Base-by-base conservation (phyloP, 345 rosid species). In the Eucalyptus polybractea region DNA sequence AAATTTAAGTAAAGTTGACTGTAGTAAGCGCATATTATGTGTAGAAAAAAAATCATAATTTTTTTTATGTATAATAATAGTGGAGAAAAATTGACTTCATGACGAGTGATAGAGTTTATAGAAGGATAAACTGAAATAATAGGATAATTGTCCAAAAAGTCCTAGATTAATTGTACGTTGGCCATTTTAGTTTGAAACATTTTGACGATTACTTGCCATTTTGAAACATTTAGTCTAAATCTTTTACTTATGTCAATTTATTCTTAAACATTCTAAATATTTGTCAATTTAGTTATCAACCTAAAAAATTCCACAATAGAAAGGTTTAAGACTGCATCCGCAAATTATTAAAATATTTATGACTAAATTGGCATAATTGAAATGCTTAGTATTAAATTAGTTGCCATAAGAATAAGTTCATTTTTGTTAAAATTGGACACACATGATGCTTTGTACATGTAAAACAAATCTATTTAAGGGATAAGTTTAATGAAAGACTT, bases 271-370 rank as follows among this genome's bases (percentile, higher is more conserved):
- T 53, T 53, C 24, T 56, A 9, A 56, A 56, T 56, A 56, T 56
- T 56, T 56, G 62, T 0, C 13, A 56, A 22, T 56, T 56, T 4
- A 56, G 29, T 56, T 10, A 22, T 24, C 0, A 56, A 56, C 62
- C 62, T 56, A 53, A 19, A 19, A 56, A 56, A 56, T 22, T 56
- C 2, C 29, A 56, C 29, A 56, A 56, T 24, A 22, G 29, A 56
- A 56, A 56, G 3, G 62, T 56, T 56, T 56, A 56, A 29, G 29
- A 56, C 1, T 2, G 1, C 27, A 56, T 22, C 0, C 0, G 13
- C 62, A 56, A 56, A 56, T 56, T 56, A 24, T 56, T 24, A 56
- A 56, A 56, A 56, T 56, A 22, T 56, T 56, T 56, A 24, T 56
- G 12, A 56, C 29, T 56, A 24, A 56, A 56, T 56, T 53, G 58